Percentiles rank a stretch among this genome's conserved stretches.
Evolutionary conservation across 2,329 filamentous ascomycete genomes (phyloP).

Genomic region (Monosporascus sp.): DNA sequence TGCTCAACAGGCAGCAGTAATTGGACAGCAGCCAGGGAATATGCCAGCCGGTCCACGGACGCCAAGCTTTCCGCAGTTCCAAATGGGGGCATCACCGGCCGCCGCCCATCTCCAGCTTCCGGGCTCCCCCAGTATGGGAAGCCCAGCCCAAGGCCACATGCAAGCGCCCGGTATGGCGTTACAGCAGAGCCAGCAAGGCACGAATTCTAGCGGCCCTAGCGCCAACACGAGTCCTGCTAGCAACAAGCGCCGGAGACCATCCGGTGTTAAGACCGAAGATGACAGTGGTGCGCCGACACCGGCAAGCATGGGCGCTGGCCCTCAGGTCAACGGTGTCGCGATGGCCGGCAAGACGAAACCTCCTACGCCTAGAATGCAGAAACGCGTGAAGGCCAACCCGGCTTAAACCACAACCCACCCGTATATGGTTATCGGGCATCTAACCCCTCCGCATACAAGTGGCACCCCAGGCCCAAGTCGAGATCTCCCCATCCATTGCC

Average conservation of each 20-base stretch:
- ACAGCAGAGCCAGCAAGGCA: conserved; percentile 64
- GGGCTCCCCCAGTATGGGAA: conserved; percentile 56
- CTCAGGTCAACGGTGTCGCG: conserved; percentile 47
- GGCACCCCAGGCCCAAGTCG: too few species aligned
- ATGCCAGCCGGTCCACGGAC: conserved; percentile 46
- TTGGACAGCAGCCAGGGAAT: conserved; percentile 39
- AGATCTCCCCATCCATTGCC: too few species aligned
- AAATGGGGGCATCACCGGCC: conserved; percentile 55
- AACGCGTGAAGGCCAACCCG: conserved; percentile 46
- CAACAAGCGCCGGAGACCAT: conserved; percentile 54
- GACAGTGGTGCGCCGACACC: conserved; percentile 48
- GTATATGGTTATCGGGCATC: too few species aligned
- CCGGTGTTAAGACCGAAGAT: conserved; percentile 53
- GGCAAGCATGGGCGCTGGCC: conserved; percentile 28
- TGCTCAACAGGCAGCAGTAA: conserved; percentile 32
- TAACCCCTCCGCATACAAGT: too few species aligned
- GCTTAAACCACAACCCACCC: conserved; percentile 2
- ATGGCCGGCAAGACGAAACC: conserved; percentile 45
- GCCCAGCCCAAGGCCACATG: conserved; percentile 57
- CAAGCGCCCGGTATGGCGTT: conserved; percentile 62
- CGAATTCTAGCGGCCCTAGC: conserved; percentile 59
- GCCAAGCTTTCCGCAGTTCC: conserved; percentile 52
- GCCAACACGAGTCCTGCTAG: conserved; percentile 61
- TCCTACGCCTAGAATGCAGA: conserved; percentile 51
- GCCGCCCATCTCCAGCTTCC: conserved; percentile 55